Conservation (phyloP, 1,284 basidiomycete species). For the Leccinum subrobustum region DNA sequence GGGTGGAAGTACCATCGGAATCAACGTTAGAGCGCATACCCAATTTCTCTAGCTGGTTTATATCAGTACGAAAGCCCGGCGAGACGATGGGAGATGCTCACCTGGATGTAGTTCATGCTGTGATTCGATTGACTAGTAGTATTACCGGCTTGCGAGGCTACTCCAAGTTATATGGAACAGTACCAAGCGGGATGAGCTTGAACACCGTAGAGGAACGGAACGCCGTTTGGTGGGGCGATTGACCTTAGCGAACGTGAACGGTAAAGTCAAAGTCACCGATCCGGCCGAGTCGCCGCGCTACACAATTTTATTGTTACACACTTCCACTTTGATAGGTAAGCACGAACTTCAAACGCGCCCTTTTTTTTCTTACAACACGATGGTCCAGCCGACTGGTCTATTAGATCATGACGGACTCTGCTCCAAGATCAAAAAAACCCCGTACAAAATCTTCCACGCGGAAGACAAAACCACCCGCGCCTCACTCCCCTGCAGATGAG, state of each 20-base stretch:
- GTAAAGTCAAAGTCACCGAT: constrained; percentile 15
- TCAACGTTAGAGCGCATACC: constrained; percentile 17
- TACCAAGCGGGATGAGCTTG: constrained; percentile 4
- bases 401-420: constrained; percentile 39
- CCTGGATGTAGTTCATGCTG: constrained; percentile 36
- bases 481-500: constrained; percentile 19
- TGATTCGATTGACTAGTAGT: neutral
- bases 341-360: neutral
- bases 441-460: constrained; percentile 52
- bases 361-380: neutral
- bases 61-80: constrained; percentile 13
- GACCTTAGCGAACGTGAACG: neutral
- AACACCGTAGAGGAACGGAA: neutral
- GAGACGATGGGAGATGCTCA: constrained; percentile 10
- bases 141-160: constrained; percentile 1
- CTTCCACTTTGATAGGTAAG: neutral
- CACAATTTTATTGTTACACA: neutral
- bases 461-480: constrained; percentile 36
- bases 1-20: constrained; percentile 4
- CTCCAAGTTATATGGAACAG: constrained; percentile 3
- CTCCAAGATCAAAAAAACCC: constrained; percentile 49
- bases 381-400: neutral
- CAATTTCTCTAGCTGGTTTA: constrained; percentile 32
- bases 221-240: neutral
- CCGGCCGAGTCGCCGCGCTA: constrained; percentile 5